These are phyloP conservation scores for Triadica sebifera DNA, from an alignment of 345 rosid genomes.

Conservation along the genomic window DNA sequence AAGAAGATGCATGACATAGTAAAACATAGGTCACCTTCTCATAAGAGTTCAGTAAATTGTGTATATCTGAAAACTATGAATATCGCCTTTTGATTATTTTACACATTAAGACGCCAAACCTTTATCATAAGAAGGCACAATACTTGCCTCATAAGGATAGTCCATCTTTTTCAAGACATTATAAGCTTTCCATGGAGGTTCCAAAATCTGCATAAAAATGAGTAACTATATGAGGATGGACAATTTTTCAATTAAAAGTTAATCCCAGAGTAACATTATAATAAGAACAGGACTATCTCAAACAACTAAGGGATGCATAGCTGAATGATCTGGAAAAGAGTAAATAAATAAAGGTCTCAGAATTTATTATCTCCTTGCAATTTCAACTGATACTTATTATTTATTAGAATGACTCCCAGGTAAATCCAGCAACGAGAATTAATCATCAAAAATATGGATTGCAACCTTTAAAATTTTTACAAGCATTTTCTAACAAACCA, in stretches of 20 bases:
- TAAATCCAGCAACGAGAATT: not conserved
- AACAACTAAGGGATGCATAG: not conserved
- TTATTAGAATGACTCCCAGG: not conserved
- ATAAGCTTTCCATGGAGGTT: slow-evolving; percentile 92
- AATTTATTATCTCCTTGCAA: not conserved
- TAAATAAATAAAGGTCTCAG: not conserved
- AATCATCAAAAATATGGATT: slow-evolving; percentile 1
- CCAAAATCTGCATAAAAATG: slow-evolving; percentile 65
- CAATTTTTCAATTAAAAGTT: not conserved
- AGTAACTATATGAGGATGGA: not conserved
- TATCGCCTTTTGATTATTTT: not conserved
- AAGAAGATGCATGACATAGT: not conserved
- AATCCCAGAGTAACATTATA: not conserved
- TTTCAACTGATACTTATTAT: not conserved
- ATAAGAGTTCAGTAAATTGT: not conserved
- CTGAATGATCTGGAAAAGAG: not conserved
- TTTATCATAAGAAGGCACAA: slow-evolving; percentile 9
- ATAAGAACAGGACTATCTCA: not conserved
- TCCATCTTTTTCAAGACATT: slow-evolving; percentile 83
- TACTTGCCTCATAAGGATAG: slow-evolving; percentile 83
- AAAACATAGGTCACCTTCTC: too few species aligned
- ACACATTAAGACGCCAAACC: not conserved
- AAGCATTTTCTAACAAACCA: not conserved
- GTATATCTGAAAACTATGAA: not conserved
- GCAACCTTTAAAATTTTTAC: not conserved